These are phyloP conservation scores for Fraxinus baroniana DNA, from an alignment of 305 asterid genomes.

Conservation along the genomic window DNA sequence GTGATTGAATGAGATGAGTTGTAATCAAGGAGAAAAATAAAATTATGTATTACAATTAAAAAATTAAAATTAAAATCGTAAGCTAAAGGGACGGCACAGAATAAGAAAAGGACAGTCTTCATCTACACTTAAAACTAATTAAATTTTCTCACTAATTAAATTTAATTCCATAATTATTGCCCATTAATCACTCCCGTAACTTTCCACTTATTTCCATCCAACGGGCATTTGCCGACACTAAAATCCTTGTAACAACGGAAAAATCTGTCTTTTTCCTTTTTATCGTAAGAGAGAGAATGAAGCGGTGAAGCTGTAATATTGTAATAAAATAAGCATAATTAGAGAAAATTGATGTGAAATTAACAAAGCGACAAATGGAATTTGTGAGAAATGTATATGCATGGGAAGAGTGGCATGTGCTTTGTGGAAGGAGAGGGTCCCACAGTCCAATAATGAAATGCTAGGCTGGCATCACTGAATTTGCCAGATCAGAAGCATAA, in stretches of 20 bases:
- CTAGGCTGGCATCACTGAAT: slow-evolving; percentile 60
- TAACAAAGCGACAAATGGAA: slow-evolving; percentile 30
- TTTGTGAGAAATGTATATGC: slow-evolving; percentile 28
- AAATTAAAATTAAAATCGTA: slow-evolving; percentile 24
- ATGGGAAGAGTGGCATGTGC: slow-evolving; percentile 55
- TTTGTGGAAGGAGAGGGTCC: slow-evolving; percentile 47
- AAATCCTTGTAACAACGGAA: slow-evolving; percentile 13
- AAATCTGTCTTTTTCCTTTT: not conserved
- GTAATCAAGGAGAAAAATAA: slow-evolving; percentile 44
- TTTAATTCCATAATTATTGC: slow-evolving; percentile 29
- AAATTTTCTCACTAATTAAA: not conserved
- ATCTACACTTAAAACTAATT: slow-evolving; percentile 15
- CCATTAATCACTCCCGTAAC: slow-evolving; percentile 44
- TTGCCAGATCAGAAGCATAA: slow-evolving; percentile 51
- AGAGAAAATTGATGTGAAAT: slow-evolving; percentile 25
- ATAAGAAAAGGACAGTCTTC: slow-evolving; percentile 40
- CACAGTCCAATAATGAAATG: slow-evolving; percentile 50
- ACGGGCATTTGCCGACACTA: slow-evolving; percentile 52
- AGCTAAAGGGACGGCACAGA: slow-evolving; percentile 46
- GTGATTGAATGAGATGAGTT: slow-evolving; percentile 60
- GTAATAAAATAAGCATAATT: slow-evolving; percentile 24
- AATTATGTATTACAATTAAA: not conserved
- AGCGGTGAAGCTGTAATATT: slow-evolving; percentile 23
- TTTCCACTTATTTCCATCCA: slow-evolving; percentile 18
- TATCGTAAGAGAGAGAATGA: not conserved